Evolutionary conservation across 805 yeast species (phyloP), one percentile per base, ranked within the genome.

Genomic region (Schizosaccharomyces lindneri): DNA sequence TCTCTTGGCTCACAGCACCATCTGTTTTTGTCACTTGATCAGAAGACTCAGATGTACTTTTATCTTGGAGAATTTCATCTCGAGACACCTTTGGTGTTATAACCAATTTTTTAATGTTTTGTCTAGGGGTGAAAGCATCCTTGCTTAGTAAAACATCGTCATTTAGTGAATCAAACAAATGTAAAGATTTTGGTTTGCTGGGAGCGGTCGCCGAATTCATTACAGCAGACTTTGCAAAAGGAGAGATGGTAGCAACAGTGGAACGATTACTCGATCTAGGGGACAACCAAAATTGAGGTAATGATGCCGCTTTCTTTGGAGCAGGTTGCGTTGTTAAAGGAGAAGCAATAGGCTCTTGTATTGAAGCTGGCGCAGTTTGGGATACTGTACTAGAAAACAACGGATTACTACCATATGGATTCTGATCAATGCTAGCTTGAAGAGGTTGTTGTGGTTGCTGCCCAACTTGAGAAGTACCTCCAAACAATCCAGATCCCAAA

Each of bases 391-490:
- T 73, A 17, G 73, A 68, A 66, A 85, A 87, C 61, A 89, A 73
- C 5, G 88, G 85, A 66, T 83, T 82, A 59, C 80, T 77, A 1
- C 95, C 95, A 69, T 86, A 89, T 55, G 96, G 95, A 68, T 84
- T 80, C 63, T 76, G 75, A 63, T 73, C 75, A 61, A 72, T 68
- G 41, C 73, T 66, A 55, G 76, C 72, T 59, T 66, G 68, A 7
- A 67, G 63, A 13, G 71, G 71, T 48, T 66, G 71, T 62, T 65
- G 70, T 63, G 64, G 17, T 71, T 55, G 43, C 61, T 43, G 57
- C 24, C 36, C 43, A 19, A n/a, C n/a, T 59, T 46, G 62, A 27
- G 62, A 61, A 27, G 27, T 27, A 24, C 43, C 62, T 6, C 62
- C 63, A 55, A 57, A 61, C 11, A 63, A 63, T 2, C 73, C 70